Percentiles rank a stretch among this genome's conserved stretches.
phyloP scores from a whole-genome alignment of 1,284 basidiomycete species.

The Leccinum pachyderme region DNA sequence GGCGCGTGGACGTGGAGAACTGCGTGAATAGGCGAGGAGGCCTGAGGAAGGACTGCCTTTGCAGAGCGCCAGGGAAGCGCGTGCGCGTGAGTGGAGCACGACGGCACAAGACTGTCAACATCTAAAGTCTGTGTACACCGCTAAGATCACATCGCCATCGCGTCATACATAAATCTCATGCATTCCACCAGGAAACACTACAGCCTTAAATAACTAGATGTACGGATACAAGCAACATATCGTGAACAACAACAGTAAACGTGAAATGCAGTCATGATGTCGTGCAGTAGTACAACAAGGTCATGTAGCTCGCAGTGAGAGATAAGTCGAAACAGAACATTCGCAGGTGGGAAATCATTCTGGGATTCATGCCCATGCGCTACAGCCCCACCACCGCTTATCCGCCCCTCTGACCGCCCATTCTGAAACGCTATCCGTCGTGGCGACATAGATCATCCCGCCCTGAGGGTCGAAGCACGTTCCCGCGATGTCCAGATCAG shows the following conservation, averaged over 20 bases:
- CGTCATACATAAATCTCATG: background rate
- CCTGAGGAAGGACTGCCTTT: conserved; percentile 5
- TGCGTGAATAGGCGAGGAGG: background rate
- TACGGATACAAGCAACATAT: conserved; percentile 13
- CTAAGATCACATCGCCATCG: background rate
- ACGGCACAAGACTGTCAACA: conserved; percentile 20
- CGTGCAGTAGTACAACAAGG: conserved; percentile 24
- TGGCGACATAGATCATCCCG: conserved; percentile 65
- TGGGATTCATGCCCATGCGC: conserved; percentile 30
- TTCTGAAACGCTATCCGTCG: conserved; percentile 59
- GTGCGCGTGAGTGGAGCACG: conserved; percentile 10
- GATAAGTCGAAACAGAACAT: conserved; percentile 10
- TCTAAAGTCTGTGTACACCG: conserved; percentile 10
- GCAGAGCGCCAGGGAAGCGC: conserved; percentile 1
- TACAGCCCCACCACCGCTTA: conserved; percentile 58
- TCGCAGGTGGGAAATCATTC: background rate
- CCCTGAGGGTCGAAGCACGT: conserved; percentile 74
- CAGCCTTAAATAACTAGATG: background rate
- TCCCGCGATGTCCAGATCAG: conserved; percentile 67
- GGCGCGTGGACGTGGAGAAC: conserved; percentile 16
- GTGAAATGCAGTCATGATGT: conserved; percentile 4
- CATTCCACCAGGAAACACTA: conserved; percentile 2
- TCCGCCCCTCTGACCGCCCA: conserved; percentile 62
- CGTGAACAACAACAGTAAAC: background rate
- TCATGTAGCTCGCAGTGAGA: conserved; percentile 10